These are phyloP conservation scores for Prunus padus DNA, from an alignment of 306 rosid species.

Conservation along the genomic window DNA sequence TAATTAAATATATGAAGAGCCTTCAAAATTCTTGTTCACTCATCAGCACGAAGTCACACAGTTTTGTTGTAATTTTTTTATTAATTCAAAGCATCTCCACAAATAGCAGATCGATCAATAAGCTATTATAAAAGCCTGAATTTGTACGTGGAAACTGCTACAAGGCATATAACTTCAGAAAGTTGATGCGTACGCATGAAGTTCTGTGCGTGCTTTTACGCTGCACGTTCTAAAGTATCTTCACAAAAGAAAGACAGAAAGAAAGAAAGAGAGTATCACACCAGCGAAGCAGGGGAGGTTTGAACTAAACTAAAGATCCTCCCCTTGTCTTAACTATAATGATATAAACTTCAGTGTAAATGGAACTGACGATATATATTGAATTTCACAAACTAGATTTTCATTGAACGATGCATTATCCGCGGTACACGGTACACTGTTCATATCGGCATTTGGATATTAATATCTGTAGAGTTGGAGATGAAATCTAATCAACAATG, in stretches of 20 bases:
- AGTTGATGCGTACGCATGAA: neutral
- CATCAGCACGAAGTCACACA: neutral
- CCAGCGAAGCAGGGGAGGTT: no score
- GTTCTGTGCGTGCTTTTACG: neutral
- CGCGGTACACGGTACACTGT: no score
- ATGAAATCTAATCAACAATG: no score
- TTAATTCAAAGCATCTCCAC: neutral
- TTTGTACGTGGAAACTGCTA: neutral
- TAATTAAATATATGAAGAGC: neutral
- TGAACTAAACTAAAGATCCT: no score
- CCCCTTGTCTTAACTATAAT: no score
- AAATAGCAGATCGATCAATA: neutral
- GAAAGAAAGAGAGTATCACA: neutral
- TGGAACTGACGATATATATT: no score
- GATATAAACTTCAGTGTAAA: no score
- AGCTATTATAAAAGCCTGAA: neutral
- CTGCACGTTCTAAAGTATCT: neutral
- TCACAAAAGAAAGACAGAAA: neutral
- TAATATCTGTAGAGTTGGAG: no score
- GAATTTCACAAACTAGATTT: no score
- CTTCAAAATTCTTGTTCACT: neutral
- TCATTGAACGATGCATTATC: no score
- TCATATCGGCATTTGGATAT: no score
- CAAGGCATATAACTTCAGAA: neutral
- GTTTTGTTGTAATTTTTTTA: neutral